These are phyloP conservation scores for Xylariaceae sp. DNA, from an alignment of 2,329 filamentous ascomycete genomes.

Conservation along the genomic window DNA sequence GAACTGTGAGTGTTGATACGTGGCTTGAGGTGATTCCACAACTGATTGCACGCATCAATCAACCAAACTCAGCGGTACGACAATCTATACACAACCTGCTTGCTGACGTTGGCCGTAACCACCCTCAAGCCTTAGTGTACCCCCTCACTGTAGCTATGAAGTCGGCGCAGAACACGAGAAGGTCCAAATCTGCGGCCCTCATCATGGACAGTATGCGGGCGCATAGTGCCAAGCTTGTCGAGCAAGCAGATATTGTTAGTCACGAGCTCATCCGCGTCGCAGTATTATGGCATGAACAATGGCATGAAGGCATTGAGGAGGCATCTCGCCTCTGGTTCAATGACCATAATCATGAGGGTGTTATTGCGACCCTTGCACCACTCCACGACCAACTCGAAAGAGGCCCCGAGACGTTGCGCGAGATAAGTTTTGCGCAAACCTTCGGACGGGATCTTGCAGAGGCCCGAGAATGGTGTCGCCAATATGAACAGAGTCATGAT, in stretches of 20 bases:
- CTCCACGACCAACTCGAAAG: slow-evolving; percentile 87
- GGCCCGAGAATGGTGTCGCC: slow-evolving; percentile 91
- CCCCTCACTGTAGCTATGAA: slow-evolving; percentile 98
- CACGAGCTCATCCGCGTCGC: slow-evolving; percentile 96
- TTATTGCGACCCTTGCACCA: slow-evolving; percentile 87
- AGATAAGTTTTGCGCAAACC: slow-evolving; percentile 95
- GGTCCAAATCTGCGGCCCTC: slow-evolving; percentile 80
- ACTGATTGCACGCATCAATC: slow-evolving; percentile 94
- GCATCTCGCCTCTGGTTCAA: slow-evolving; percentile 95
- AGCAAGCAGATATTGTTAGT: slow-evolving; percentile 92
- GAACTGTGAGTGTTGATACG: slow-evolving; percentile 89
- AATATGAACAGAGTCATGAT: slow-evolving; percentile 84
- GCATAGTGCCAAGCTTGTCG: slow-evolving; percentile 86
- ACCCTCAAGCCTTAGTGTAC: slow-evolving; percentile 95
- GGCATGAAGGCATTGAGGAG: slow-evolving; percentile 97
- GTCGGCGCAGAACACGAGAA: slow-evolving; percentile 72
- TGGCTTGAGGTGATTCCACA: slow-evolving; percentile 99
- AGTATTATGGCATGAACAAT: slow-evolving; percentile 97
- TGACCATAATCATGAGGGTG: slow-evolving; percentile 94
- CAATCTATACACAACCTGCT: slow-evolving; percentile 88
- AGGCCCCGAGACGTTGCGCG: slow-evolving; percentile 86
- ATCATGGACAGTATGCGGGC: slow-evolving; percentile 99
- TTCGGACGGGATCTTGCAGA: slow-evolving; percentile 95
- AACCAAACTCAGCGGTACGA: slow-evolving; percentile 83
- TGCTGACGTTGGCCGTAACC: slow-evolving; percentile 85